Evolutionary conservation across 176 grass and related monocot species (phyloP).

Genomic region (Oryza punctata): DNA sequence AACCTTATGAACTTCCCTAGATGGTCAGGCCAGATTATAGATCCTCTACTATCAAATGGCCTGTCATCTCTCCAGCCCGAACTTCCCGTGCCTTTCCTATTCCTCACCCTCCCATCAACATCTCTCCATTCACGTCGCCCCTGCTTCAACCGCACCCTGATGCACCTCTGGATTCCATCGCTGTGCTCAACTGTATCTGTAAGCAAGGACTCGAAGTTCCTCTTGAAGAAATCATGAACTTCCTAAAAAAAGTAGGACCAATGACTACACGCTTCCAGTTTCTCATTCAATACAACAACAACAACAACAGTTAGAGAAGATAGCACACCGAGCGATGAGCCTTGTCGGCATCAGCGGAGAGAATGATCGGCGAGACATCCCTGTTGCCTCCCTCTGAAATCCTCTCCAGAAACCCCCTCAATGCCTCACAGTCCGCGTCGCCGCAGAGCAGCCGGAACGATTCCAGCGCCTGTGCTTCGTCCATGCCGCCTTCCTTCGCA

Average conservation of each 20-base stretch:
- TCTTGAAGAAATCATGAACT: slow-evolving; percentile 95
- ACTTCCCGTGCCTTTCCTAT: slow-evolving; percentile 35
- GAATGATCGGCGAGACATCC: slow-evolving; percentile 61
- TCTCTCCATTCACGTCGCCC: slow-evolving; percentile 37
- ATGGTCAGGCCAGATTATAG: slow-evolving; percentile 71
- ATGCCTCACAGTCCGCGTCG: slow-evolving; percentile 47
- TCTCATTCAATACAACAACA: background rate
- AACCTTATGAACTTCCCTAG: slow-evolving; percentile 84
- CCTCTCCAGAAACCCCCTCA: slow-evolving; percentile 66
- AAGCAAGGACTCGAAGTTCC: slow-evolving; percentile 78
- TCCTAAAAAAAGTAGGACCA: slow-evolving; percentile 51
- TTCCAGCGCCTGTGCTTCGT: slow-evolving; percentile 48
- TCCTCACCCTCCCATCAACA: slow-evolving; percentile 45
- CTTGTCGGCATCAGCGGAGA: slow-evolving; percentile 76
- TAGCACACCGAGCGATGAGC: slow-evolving; percentile 52
- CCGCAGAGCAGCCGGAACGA: slow-evolving; percentile 75
- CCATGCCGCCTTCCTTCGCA: slow-evolving; percentile 39
- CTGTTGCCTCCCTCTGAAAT: slow-evolving; percentile 40
- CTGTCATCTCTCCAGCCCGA: slow-evolving; percentile 60
- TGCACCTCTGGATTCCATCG: slow-evolving; percentile 68
- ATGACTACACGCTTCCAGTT: background rate
- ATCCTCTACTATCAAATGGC: slow-evolving; percentile 86
- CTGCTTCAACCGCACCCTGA: slow-evolving; percentile 71
- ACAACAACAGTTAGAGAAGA: background rate
- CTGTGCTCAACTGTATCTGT: slow-evolving; percentile 80